These are phyloP conservation scores for Podaxis sp. DNA, from an alignment of 768 basidiomycete genomes.

Conservation along the genomic window DNA sequence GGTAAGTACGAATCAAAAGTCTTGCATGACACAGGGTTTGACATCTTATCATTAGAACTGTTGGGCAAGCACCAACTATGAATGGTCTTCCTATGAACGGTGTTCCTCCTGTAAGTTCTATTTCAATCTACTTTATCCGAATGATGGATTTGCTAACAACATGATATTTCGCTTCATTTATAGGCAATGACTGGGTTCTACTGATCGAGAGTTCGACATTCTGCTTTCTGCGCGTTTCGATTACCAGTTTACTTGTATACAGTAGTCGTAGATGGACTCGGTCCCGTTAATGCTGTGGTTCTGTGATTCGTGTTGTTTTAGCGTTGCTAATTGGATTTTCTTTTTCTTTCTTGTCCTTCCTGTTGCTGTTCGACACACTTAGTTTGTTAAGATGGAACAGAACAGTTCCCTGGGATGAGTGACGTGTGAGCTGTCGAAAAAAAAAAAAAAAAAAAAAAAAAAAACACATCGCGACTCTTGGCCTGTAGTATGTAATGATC, in stretches of 20 bases:
- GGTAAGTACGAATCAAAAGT: conserved; percentile 30
- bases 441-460: neutral
- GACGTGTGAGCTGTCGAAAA: neutral
- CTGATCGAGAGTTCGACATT: conserved; percentile 16
- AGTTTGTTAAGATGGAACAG: neutral
- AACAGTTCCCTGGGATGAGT: neutral
- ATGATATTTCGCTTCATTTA: neutral
- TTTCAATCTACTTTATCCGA: neutral
- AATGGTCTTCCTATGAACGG: conserved; percentile 53
- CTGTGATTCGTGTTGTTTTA: conserved; percentile 22
- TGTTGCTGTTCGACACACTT: neutral
- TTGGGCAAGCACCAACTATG: conserved; percentile 54
- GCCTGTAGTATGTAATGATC: neutral
- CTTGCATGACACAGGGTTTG: neutral
- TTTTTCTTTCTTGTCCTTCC: conserved; percentile 4
- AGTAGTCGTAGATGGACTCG: conserved; percentile 26
- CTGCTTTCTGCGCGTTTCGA: neutral
- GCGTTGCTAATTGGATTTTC: conserved; percentile 25
- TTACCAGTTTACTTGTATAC: conserved; percentile 20
- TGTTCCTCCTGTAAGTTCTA: conserved; percentile 57
- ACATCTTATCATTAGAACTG: conserved; percentile 40
- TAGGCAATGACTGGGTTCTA: conserved; percentile 68
- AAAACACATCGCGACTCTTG: too few relatives aligned
- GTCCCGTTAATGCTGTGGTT: conserved; percentile 9
- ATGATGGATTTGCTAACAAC: neutral